These are phyloP conservation scores for Kwoniella shandongensis DNA, from an alignment of 768 basidiomycete species.

Conservation along the genomic window DNA sequence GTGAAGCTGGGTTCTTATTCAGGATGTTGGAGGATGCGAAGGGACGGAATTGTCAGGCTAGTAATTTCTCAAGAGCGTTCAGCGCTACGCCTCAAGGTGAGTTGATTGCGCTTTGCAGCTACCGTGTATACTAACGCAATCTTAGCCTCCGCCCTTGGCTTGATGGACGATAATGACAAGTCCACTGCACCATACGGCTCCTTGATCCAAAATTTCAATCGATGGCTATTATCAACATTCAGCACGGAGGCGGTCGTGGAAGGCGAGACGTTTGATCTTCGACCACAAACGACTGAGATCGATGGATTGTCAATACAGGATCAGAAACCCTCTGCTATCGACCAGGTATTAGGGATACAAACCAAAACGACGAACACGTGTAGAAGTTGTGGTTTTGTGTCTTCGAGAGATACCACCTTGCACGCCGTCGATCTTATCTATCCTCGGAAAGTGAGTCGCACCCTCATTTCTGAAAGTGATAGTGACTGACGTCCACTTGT, in stretches of 20 bases:
- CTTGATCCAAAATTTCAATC: conserved; percentile 91
- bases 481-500: background rate
- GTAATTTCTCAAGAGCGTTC: conserved; percentile 94
- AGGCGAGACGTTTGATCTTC: conserved; percentile 34
- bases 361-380: conserved; percentile 75
- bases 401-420: conserved; percentile 73
- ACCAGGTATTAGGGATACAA: conserved; percentile 79
- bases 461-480: conserved; percentile 1
- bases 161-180: conserved; percentile 84
- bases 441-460: conserved; percentile 68
- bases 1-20: conserved; percentile 90
- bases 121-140: conserved; percentile 1
- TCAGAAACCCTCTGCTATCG: conserved; percentile 65
- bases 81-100: conserved; percentile 82
- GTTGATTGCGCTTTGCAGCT: conserved; percentile 20
- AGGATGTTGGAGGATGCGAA: conserved; percentile 94
- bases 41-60: conserved; percentile 92
- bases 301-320: conserved; percentile 37
- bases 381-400: conserved; percentile 66
- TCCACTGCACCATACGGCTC: conserved; percentile 71
- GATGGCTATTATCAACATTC: conserved; percentile 85
- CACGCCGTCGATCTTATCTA: conserved; percentile 85
- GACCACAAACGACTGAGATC: conserved; percentile 2
- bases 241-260: conserved; percentile 55
- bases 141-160: conserved; percentile 69